Evolutionary conservation across 192 early-diverging fungal species (phyloP), one percentile per base, ranked within the genome.

Genomic region (Gorgonomyces haynaldii): DNA sequence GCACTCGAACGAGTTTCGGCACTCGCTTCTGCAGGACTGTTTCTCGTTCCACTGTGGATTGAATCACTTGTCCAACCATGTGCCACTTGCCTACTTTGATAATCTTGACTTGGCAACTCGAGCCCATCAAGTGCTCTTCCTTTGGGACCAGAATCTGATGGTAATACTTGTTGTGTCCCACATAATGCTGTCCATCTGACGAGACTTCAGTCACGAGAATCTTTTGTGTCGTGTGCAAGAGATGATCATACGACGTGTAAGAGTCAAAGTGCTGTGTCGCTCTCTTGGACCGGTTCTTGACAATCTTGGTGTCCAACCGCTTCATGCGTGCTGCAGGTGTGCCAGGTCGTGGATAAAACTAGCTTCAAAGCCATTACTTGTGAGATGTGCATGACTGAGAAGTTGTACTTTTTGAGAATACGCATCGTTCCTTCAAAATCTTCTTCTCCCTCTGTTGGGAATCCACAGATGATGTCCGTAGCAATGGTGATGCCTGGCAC

Each of bases 401-500:
- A 76, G 24, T 49, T 28, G 38, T 64, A 67, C 24, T 61, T 35
- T 24, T 32, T n/a, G 2, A 78, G 24, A 4, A 78, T 48, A 22
- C 25, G 35, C 55, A 78, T 36, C 0, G 74, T 78, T 39, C 64
- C 62, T 8, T 60, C 67, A 56, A 66, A 72, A 42, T 78, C 74
- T 21, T 53, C 60, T 23, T 60, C 63, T 6, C 57, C 54, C 52
- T 78, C 76, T 0, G 70, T 70, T 9, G 76, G 76, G 46, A 74
- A 78, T 26, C 76, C 74, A 39, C 74, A 76, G 17, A 76, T 76
- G n/a, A 76, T 43, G 37, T 76, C 70, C 12, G 74, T 76, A 21
- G 74, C 74, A 26, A 75, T 57, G 1, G 67, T 70, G 38, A 66
- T 52, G 17, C 50, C 66, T 23, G 46, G 37, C 2, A 68, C 70